Base-by-base conservation (phyloP, 106 monocot species). In the Vanilla planifolia region DNA sequence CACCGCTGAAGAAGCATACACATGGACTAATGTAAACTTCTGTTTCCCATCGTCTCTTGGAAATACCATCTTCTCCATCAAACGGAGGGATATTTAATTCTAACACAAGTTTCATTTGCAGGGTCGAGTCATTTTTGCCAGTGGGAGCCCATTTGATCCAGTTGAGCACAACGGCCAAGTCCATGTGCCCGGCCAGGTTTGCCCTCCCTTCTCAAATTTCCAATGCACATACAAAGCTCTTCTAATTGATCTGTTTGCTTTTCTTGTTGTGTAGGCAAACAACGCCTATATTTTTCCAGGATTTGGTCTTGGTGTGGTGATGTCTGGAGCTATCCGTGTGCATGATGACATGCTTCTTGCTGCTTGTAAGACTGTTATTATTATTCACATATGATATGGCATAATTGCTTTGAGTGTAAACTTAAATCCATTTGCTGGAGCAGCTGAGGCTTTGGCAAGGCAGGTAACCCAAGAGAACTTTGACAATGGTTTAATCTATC, bases 251-350 rank as follows among this genome's bases (percentile, higher is more conserved):
- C 21, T 35, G 20, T 34, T 57, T 15, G 19, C 20, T 57, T 57
- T 35, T 6, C 0, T 51, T 3, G 1, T 35, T 59, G 28, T 26
- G 4, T 71, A 92, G 91, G 62, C 86, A 64, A 92, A 92, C 71
- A 92, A 92, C 80, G 91, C 91, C 24, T 92, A 92, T 60, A 86
- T 92, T 58, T 92, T 92, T 62, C 91, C 91, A 10, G 91, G 91
- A 24, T 77, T 92, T 51, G 91, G 91, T 30, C 79, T 86, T 25
- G 91, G 91, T 28, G 55, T 92, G 65, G 77, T 92, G 24, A 92
- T 92, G 19, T 86, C 86, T 17, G 86, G 91, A 66, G 80, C 86
- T 2, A 83, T 86, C 34, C 73, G 86, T 55, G 91, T 92, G 23
- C 79, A 77, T 51, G 77, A 86, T 34, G 85, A 86, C 70, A 83